Percentiles rank a stretch among this genome's conserved stretches.
These are phyloP conservation scores for Eucalyptus regnans DNA, from an alignment of 345 rosid species.

Conservation along the genomic window DNA sequence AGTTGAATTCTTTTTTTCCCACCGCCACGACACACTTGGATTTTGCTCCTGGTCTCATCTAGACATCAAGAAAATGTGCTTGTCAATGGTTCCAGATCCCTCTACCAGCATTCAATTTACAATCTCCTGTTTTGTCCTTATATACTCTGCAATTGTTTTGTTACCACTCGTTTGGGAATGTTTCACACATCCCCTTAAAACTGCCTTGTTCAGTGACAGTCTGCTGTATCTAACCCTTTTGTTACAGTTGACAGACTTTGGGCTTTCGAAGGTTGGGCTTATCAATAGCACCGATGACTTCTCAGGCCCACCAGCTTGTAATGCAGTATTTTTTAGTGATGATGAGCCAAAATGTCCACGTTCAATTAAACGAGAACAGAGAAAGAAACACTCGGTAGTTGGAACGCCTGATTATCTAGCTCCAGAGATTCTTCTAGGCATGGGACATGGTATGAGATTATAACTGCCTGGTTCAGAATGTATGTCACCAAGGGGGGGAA, in stretches of 20 bases:
- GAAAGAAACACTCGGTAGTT: slow-evolving; percentile 65
- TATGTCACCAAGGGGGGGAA: not conserved
- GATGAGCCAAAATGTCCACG: slow-evolving; percentile 33
- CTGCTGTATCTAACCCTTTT: slow-evolving; percentile 12
- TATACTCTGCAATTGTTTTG: not conserved
- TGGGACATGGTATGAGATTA: slow-evolving; percentile 69
- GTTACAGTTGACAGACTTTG: slow-evolving; percentile 97
- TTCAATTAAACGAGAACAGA: slow-evolving; percentile 39
- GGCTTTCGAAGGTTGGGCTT: slow-evolving; percentile 96
- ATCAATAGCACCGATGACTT: slow-evolving; percentile 95
- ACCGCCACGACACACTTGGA: not conserved
- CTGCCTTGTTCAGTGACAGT: not conserved
- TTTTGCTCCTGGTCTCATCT: not conserved
- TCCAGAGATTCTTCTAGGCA: slow-evolving; percentile 98
- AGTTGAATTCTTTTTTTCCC: not conserved
- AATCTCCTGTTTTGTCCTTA: not conserved
- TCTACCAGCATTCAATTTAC: not conserved
- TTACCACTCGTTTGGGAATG: not conserved
- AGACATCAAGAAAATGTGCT: not conserved
- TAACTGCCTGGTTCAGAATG: not conserved
- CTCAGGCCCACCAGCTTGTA: slow-evolving; percentile 55
- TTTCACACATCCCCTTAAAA: not conserved
- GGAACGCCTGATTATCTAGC: slow-evolving; percentile 99
- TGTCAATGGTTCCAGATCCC: not conserved
- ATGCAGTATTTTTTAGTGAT: slow-evolving; percentile 37